Percentiles rank a stretch among this genome's conserved stretches.
phyloP scores from a whole-genome alignment of 2,329 filamentous ascomycete species.

The Sclerotinia borealis region DNA sequence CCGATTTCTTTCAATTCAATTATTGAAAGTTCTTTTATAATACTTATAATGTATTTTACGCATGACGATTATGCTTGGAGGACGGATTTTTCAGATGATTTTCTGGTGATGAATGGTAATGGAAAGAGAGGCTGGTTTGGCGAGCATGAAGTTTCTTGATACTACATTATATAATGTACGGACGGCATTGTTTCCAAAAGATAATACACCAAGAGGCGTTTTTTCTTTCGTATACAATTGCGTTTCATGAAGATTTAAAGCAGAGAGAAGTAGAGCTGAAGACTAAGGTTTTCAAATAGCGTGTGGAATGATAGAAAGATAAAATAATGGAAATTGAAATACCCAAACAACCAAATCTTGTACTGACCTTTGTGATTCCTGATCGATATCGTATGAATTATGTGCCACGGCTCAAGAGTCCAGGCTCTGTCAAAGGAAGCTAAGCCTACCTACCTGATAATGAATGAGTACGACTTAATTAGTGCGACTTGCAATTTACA shows the following conservation, averaged over 20 bases:
- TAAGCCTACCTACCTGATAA: no score
- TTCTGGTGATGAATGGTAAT: not conserved
- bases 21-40: constrained; percentile 5
- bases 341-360: no score
- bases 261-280: not conserved
- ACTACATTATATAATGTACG: not conserved
- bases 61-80: constrained; percentile 10
- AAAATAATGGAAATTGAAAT: no score
- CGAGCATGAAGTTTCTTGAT: not conserved
- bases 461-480: no score
- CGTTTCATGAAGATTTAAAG: not conserved
- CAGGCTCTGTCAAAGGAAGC: no score
- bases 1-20: not conserved
- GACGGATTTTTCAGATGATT: constrained; percentile 1
- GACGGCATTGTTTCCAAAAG: not conserved
- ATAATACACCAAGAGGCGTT: not conserved
- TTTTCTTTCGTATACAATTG: not conserved
- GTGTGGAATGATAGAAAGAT: no score
- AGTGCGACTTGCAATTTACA: no score
- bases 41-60: constrained; percentile 8
- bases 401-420: no score
- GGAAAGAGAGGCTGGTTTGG: not conserved
- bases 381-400: no score
- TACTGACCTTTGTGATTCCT: no score
- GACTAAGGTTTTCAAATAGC: no score